Evolutionary conservation across 768 basidiomycete species (phyloP).

Genomic region (Panaeolus cyanescens): DNA sequence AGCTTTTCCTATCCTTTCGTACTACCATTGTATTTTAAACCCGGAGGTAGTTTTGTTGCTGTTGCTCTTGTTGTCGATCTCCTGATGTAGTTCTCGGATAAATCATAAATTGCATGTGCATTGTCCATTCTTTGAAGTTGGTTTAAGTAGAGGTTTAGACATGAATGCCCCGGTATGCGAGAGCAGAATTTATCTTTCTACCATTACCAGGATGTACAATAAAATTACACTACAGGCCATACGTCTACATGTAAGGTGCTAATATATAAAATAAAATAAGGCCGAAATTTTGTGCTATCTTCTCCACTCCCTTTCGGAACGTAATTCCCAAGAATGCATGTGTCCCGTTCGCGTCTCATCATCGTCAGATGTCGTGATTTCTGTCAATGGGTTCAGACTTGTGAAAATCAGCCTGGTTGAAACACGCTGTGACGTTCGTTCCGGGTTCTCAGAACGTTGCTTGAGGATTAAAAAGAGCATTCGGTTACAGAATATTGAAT

Average conservation of each 20-base stretch:
- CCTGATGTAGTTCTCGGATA: too few species aligned
- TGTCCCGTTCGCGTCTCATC: background rate
- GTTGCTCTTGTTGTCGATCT: background rate
- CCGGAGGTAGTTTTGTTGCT: background rate
- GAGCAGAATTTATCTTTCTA: background rate
- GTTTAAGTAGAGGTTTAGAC: too few species aligned
- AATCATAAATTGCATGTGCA: too few species aligned
- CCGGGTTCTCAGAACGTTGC: background rate
- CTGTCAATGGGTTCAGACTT: background rate
- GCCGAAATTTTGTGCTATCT: background rate
- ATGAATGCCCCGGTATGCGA: background rate
- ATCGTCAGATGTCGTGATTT: background rate
- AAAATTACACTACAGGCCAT: background rate
- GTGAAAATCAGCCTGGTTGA: background rate
- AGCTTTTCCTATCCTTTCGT: background rate
- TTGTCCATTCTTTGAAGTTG: too few species aligned
- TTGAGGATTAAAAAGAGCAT: constrained; percentile 2
- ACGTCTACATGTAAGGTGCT: background rate
- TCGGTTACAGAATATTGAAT: constrained; percentile 6
- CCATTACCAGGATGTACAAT: background rate
- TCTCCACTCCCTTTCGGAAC: background rate
- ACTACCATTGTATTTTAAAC: background rate
- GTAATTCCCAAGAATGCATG: background rate
- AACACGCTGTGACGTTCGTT: background rate
- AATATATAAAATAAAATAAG: background rate